Conservation (phyloP, 139 green algal species). For the Asterochloris sp. region DNA sequence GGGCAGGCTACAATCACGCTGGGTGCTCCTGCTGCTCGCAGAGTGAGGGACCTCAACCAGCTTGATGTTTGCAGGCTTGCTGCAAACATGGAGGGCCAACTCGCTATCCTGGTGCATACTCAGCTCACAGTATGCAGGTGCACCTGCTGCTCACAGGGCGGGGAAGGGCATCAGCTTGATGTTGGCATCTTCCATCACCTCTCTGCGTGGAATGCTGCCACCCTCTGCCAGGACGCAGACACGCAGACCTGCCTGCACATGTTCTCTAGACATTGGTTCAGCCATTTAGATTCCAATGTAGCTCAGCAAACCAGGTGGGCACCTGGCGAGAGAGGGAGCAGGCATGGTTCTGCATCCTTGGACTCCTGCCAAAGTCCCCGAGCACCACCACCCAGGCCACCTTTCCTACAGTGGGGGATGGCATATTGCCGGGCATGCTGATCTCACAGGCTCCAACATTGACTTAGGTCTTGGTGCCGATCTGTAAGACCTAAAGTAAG, state of each 20-base stretch:
- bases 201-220: conserved; percentile 46
- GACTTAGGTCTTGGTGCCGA: too few species aligned
- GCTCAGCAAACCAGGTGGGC: too few species aligned
- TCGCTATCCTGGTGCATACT: too few species aligned
- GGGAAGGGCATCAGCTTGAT: not conserved
- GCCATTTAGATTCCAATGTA: not conserved
- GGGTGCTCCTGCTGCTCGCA: too few species aligned
- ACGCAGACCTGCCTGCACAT: conserved; percentile 32
- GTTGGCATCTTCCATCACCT: conserved; percentile 59
- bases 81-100: too few species aligned
- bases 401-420: too few species aligned
- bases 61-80: too few species aligned
- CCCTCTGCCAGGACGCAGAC: conserved; percentile 53
- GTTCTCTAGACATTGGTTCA: not conserved
- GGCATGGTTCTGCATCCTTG: conserved; percentile 95
- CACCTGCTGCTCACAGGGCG: not conserved
- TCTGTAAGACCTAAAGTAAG: too few species aligned
- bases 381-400: conserved; percentile 93
- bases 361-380: conserved; percentile 92
- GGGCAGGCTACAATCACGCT: too few species aligned
- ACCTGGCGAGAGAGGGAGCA: conserved; percentile 69
- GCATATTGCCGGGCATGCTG: too few species aligned
- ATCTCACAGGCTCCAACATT: too few species aligned
- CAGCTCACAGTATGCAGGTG: not conserved
- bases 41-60: too few species aligned